phyloP scores from a whole-genome alignment of 495 filamentous ascomycete species.

The Sphaerosporella brunnea region DNA sequence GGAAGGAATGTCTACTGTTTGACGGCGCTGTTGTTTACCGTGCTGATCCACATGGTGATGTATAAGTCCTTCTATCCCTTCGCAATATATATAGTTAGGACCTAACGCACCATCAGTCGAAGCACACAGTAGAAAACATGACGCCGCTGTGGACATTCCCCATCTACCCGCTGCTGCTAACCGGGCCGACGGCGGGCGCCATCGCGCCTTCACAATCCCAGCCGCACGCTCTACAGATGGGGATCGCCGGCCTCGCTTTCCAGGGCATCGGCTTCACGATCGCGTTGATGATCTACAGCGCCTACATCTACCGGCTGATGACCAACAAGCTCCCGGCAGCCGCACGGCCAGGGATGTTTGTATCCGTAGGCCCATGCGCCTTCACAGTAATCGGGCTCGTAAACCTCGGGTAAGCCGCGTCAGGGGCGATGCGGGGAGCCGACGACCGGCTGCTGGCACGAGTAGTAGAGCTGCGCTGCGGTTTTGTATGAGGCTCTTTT shows the following conservation, averaged over 20 bases:
- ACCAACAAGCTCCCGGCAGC: slow-evolving; percentile 2
- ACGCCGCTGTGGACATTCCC: slow-evolving; percentile 4
- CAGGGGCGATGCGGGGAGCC: too few species aligned
- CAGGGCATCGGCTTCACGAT: slow-evolving; percentile 8
- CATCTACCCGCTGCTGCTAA: slow-evolving; percentile 4
- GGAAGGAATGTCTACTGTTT: not conserved
- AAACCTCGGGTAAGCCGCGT: not conserved
- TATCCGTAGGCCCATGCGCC: slow-evolving; percentile 2
- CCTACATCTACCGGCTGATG: slow-evolving; percentile 7
- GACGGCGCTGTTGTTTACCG: not conserved
- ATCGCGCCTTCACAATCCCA: not conserved
- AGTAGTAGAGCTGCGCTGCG: too few species aligned
- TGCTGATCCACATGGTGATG: slow-evolving; percentile 1
- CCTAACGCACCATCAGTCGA: too few species aligned
- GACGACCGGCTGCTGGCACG: too few species aligned
- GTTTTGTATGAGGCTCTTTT: too few species aligned
- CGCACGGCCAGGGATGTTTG: slow-evolving; percentile 5
- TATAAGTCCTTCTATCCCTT: not conserved
- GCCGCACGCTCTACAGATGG: not conserved
- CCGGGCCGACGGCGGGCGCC: not conserved
- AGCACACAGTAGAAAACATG: slow-evolving; percentile 3
- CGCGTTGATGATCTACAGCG: slow-evolving; percentile 2
- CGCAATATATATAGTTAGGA: too few species aligned
- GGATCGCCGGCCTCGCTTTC: not conserved
- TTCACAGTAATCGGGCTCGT: slow-evolving; percentile 3